Conservation (phyloP, 495 filamentous ascomycete species). For the Aspergillus leporis region DNA sequence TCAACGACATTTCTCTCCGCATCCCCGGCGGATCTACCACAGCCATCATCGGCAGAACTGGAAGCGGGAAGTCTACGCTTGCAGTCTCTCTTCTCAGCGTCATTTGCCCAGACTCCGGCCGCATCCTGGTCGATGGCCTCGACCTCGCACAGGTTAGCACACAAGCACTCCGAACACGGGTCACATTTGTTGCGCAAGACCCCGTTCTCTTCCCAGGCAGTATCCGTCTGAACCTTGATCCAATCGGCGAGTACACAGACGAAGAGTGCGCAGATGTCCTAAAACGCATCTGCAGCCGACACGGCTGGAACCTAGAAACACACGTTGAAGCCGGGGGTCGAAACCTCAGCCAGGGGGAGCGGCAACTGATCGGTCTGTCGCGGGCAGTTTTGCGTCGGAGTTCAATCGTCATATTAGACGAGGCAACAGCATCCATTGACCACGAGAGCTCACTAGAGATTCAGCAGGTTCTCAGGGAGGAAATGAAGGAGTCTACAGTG, state of each 20-base stretch:
- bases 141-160: conserved; percentile 60
- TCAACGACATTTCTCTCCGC: conserved; percentile 61
- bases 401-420: conserved; percentile 66
- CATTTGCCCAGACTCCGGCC: conserved; percentile 51
- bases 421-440: conserved; percentile 87
- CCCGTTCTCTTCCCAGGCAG: conserved; percentile 63
- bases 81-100: conserved; percentile 64
- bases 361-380: conserved; percentile 61
- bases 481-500: conserved; percentile 76
- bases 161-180: conserved; percentile 57
- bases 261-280: conserved; percentile 52
- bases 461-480: conserved; percentile 72
- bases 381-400: conserved; percentile 59
- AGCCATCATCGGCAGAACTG: conserved; percentile 62
- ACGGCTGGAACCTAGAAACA: conserved; percentile 56
- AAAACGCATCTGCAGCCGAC: conserved; percentile 48
- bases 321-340: conserved; percentile 58
- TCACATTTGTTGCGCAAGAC: conserved; percentile 67
- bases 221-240: conserved; percentile 60
- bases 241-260: conserved; percentile 46
- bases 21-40: conserved; percentile 74
- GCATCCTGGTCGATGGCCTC: conserved; percentile 59
- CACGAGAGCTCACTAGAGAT: conserved; percentile 73
- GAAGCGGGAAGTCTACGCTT: conserved; percentile 68
- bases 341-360: conserved; percentile 61